These are phyloP conservation scores for Monosporozyma yasuniensis DNA, from an alignment of 805 yeast genomes.

Conservation along the genomic window DNA sequence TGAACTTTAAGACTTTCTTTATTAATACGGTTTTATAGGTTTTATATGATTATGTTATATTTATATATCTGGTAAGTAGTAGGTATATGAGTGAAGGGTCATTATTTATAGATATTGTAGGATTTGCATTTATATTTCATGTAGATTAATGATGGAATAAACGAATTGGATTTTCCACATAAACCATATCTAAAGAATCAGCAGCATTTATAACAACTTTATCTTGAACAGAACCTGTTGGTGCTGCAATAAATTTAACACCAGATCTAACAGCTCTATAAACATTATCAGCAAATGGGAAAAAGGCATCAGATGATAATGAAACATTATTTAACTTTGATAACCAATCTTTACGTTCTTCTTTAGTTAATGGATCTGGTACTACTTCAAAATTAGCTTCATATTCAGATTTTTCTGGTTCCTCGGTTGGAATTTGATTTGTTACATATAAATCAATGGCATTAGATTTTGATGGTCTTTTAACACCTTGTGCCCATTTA, in stretches of 20 bases:
- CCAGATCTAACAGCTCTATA: constrained; percentile 97
- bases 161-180: constrained; percentile 95
- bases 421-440: constrained; percentile 80
- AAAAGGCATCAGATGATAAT: constrained; percentile 94
- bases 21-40: too few relatives aligned
- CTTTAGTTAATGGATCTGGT: constrained; percentile 74
- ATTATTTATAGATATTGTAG: not conserved
- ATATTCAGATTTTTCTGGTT: constrained; percentile 89
- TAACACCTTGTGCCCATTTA: constrained; percentile 96
- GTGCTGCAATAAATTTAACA: constrained; percentile 92
- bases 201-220: constrained; percentile 94
- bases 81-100: not conserved
- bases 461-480: constrained; percentile 97
- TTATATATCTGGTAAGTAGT: not conserved
- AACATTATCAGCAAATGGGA: constrained; percentile 99
- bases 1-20: too few relatives aligned
- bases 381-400: constrained; percentile 76
- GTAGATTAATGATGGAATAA: constrained; percentile 90
- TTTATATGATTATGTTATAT: too few relatives aligned
- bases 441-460: constrained; percentile 94
- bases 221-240: constrained; percentile 97
- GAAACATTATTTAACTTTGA: constrained; percentile 76
- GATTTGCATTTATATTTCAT: too few relatives aligned
- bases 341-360: constrained; percentile 85
- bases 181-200: constrained; percentile 79